Conservation (phyloP, 257 asterid genomes). For the Marsdenia floribunda region DNA sequence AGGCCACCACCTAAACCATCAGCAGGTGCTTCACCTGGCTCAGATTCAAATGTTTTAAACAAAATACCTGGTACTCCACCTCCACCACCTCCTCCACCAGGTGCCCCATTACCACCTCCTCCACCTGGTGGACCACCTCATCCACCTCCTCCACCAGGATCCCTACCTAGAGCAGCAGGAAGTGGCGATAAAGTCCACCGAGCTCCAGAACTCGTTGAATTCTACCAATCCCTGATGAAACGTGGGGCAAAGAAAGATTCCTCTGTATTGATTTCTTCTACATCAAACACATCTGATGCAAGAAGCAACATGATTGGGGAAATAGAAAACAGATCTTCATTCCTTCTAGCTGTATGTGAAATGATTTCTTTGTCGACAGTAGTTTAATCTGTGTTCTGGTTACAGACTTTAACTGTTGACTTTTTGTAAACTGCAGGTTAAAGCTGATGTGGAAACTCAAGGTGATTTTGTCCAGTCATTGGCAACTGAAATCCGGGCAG, state of each 20-base stretch:
- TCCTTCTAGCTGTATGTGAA: slow-evolving; percentile 78
- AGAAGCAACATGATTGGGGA: slow-evolving; percentile 97
- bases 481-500: slow-evolving; percentile 85
- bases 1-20: slow-evolving; percentile 80
- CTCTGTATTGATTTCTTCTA: slow-evolving; percentile 49
- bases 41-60: slow-evolving; percentile 25
- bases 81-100: slow-evolving; percentile 77
- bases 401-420: slow-evolving; percentile 18
- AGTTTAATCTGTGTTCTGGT: slow-evolving; percentile 1
- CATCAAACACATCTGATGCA: slow-evolving; percentile 65
- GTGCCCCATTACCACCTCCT: slow-evolving; percentile 85
- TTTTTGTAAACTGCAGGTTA: slow-evolving; percentile 54
- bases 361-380: not conserved
- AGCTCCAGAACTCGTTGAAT: slow-evolving; percentile 96
- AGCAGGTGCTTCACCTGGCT: slow-evolving; percentile 36
- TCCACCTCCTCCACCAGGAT: slow-evolving; percentile 93
- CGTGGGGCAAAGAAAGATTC: slow-evolving; percentile 90
- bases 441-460: slow-evolving; percentile 97
- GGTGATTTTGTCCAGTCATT: slow-evolving; percentile 89
- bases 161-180: slow-evolving; percentile 51
- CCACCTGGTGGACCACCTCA: slow-evolving; percentile 79
- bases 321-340: slow-evolving; percentile 87
- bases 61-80: slow-evolving; percentile 57
- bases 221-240: slow-evolving; percentile 87
- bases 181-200: slow-evolving; percentile 84